A percentile compares a stretch with the other conserved stretches of the same genome.
Evolutionary conservation across 2,329 filamentous ascomycete species (phyloP).

Genomic region (Hypoxylon sp.): DNA sequence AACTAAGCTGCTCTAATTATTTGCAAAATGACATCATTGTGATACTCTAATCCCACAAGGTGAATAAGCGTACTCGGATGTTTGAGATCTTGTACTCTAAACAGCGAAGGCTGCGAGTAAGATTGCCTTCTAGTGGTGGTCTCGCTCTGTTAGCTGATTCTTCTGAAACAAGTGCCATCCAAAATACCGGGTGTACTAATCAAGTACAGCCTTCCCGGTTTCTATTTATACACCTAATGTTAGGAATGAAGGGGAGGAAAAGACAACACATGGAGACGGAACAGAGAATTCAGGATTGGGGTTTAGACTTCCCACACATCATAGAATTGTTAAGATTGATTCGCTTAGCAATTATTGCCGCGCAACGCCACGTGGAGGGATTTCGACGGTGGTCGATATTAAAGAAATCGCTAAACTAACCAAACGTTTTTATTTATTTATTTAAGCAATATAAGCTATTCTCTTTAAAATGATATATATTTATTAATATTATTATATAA

Average conservation of each 20-base stretch:
- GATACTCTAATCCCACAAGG: not conserved
- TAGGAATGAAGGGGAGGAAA: not conserved
- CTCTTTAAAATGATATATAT: too few species aligned
- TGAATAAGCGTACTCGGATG: not conserved
- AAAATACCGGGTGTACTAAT: not conserved
- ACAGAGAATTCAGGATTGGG: not conserved
- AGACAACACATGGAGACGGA: not conserved
- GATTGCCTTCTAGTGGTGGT: not conserved
- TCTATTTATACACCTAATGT: slow-evolving; percentile 16
- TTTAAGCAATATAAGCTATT: too few species aligned
- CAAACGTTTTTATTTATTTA: too few species aligned
- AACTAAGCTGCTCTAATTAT: slow-evolving; percentile 1
- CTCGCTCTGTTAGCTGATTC: not conserved
- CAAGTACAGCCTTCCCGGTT: slow-evolving; percentile 1
- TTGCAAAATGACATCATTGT: not conserved
- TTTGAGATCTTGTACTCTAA: slow-evolving; percentile 4
- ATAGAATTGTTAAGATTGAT: too few species aligned
- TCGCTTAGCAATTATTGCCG: not conserved
- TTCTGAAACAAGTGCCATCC: not conserved
- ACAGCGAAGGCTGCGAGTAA: not conserved
- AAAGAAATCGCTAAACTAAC: too few species aligned
- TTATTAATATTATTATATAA: too few species aligned
- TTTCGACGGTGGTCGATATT: too few species aligned
- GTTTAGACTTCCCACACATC: not conserved
- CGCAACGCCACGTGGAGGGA: slow-evolving; percentile 17